Percentiles rank a stretch among this genome's conserved stretches.
These are phyloP conservation scores for Fragilariopsis cylindrus DNA, from an alignment of 108 stramenopile genomes.

Conservation along the genomic window DNA sequence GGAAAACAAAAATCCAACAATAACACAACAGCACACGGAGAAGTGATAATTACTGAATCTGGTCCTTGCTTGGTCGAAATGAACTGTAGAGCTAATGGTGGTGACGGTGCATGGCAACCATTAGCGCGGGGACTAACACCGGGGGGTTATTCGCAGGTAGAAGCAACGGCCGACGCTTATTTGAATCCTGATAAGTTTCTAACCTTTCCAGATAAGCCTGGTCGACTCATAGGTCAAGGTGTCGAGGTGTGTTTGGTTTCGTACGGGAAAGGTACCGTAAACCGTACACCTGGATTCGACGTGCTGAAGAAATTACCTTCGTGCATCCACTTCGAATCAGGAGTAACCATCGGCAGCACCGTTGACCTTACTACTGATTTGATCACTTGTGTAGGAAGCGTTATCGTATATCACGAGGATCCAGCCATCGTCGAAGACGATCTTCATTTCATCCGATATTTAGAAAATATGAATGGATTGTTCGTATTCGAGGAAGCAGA, in stretches of 20 bases:
- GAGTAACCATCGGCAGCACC: constrained; percentile 51
- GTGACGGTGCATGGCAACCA: constrained; percentile 84
- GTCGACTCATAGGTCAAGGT: constrained; percentile 29
- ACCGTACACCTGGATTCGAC: constrained; percentile 69
- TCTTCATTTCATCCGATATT: constrained; percentile 73
- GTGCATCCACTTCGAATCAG: constrained; percentile 65
- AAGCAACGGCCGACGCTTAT: constrained; percentile 68
- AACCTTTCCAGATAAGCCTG: constrained; percentile 41
- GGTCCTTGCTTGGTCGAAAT: constrained; percentile 91
- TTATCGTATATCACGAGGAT: constrained; percentile 67
- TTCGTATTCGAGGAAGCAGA: constrained; percentile 57
- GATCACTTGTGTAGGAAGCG: constrained; percentile 66
- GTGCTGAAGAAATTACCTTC: constrained; percentile 72
- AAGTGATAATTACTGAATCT: constrained; percentile 73
- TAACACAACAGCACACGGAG: constrained; percentile 47
- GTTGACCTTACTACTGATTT: constrained; percentile 72
- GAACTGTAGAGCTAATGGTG: constrained; percentile 87
- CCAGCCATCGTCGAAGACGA: constrained; percentile 54
- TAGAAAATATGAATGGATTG: constrained; percentile 79
- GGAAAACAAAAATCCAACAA: constrained; percentile 31
- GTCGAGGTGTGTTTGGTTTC: constrained; percentile 62
- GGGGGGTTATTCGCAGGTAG: constrained; percentile 68
- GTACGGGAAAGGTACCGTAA: constrained; percentile 66
- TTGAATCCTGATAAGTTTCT: constrained; percentile 59
- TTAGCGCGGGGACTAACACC: constrained; percentile 53